Evolutionary conservation across 75 land plant genomes (phyloP).

Genomic region (Sequoia sempervirens): DNA sequence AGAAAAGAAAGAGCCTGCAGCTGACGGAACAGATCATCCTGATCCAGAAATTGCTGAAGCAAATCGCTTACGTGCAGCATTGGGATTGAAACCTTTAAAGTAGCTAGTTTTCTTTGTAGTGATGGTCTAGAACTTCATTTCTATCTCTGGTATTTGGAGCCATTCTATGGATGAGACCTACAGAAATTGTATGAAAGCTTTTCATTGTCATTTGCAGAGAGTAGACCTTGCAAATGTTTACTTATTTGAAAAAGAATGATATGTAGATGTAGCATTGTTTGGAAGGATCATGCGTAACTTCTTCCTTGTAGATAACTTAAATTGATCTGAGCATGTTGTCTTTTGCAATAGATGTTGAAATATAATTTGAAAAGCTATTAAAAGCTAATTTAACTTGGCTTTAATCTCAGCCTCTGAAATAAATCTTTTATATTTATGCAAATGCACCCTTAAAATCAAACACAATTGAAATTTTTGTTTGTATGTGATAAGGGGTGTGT

Average conservation of each 20-base stretch:
- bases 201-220: neutral
- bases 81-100: constrained; percentile 86
- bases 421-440: neutral
- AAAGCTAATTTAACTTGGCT: neutral
- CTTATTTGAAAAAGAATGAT: neutral
- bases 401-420: neutral
- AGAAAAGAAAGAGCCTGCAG: constrained; percentile 69
- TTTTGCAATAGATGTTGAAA: neutral
- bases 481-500: too few species aligned
- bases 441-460: neutral
- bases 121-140: neutral
- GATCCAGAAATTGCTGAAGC: constrained; percentile 97
- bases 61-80: constrained; percentile 75
- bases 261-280: neutral
- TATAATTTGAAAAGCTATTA: neutral
- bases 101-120: neutral
- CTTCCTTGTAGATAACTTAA: neutral
- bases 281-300: neutral
- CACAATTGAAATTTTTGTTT: neutral
- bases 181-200: neutral
- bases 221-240: neutral
- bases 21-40: constrained; percentile 86
- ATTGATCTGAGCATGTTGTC: neutral
- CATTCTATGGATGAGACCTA: neutral
- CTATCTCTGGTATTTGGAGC: neutral